Percentiles rank a stretch among this genome's conserved stretches.
These are phyloP conservation scores for Basidiobolus heterosporus DNA, from an alignment of 371 early-diverging fungal genomes.

Conservation along the genomic window DNA sequence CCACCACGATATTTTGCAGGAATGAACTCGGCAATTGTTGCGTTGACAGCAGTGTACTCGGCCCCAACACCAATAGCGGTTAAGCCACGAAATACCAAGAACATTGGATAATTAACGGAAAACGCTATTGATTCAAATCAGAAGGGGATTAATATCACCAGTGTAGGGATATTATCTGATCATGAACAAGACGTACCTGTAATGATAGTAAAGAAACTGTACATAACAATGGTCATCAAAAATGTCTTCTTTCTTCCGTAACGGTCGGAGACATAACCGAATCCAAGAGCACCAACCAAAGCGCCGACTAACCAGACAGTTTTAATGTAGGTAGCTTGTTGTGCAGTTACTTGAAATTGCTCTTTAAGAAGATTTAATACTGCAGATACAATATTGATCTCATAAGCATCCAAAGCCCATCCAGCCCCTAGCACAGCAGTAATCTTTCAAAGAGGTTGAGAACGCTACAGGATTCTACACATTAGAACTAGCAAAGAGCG, in stretches of 20 bases:
- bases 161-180: too few relatives aligned
- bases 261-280: slow-evolving; percentile 4
- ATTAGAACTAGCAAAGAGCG: too few relatives aligned
- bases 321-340: slow-evolving; percentile 3
- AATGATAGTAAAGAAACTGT: slow-evolving; percentile 4
- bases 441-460: too few relatives aligned
- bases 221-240: slow-evolving; percentile 2
- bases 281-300: slow-evolving; percentile 5
- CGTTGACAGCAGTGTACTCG: slow-evolving; percentile 6
- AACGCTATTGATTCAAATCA: too few relatives aligned
- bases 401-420: slow-evolving; percentile 8
- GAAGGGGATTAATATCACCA: too few relatives aligned
- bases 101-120: slow-evolving; percentile 2
- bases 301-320: slow-evolving; percentile 6
- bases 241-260: slow-evolving; percentile 5
- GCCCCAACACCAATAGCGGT: slow-evolving; percentile 8
- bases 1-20: slow-evolving; percentile 5
- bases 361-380: slow-evolving; percentile 1
- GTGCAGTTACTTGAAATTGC: slow-evolving; percentile 2
- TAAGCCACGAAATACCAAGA: slow-evolving; percentile 6
- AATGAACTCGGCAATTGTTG: slow-evolving; percentile 6
- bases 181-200: background rate
- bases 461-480: too few relatives aligned
- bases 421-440: slow-evolving; percentile 3
- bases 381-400: slow-evolving; percentile 3